Evolutionary conservation across 2,329 filamentous ascomycete genomes (phyloP).

Genomic region (Harringtonia aguacate): DNA sequence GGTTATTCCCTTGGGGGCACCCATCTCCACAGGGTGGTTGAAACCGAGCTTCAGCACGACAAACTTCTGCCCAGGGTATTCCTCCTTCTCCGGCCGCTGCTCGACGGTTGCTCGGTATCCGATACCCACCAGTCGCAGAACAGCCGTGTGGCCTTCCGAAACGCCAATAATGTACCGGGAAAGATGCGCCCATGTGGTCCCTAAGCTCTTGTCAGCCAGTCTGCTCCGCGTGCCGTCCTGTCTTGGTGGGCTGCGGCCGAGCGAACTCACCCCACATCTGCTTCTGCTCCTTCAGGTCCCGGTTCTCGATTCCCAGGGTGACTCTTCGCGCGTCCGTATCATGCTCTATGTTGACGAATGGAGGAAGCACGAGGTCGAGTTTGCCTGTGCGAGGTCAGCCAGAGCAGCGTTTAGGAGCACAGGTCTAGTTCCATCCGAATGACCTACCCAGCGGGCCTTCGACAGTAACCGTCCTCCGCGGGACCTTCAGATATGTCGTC

Average conservation of each 20-base stretch:
- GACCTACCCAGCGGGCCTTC: constrained; percentile 66
- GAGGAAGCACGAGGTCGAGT: constrained; percentile 67
- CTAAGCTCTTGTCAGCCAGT: constrained; percentile 30
- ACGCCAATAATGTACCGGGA: constrained; percentile 88
- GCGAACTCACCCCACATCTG: constrained; percentile 83
- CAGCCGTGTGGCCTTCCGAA: constrained; percentile 89
- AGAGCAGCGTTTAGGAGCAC: too few species aligned
- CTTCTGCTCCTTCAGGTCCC: constrained; percentile 60
- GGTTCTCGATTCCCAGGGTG: constrained; percentile 59
- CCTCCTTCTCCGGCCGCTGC: constrained; percentile 57
- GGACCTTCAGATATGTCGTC: constrained; percentile 50
- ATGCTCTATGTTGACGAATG: constrained; percentile 62
- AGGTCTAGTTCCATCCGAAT: not conserved
- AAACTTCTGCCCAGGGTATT: constrained; percentile 76
- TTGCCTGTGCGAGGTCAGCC: constrained; percentile 39
- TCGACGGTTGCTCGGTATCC: constrained; percentile 90
- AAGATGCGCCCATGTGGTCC: constrained; percentile 81
- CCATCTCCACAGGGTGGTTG: constrained; percentile 88
- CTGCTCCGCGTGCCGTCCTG: not conserved
- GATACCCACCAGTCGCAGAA: constrained; percentile 86
- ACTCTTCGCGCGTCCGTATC: constrained; percentile 54
- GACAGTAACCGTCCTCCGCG: constrained; percentile 60
- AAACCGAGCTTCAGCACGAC: constrained; percentile 92
- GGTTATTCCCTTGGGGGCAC: constrained; percentile 70
- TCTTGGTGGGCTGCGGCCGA: not conserved